These are phyloP conservation scores for Suillus weaverae DNA, from an alignment of 768 basidiomycete genomes.

Conservation along the genomic window DNA sequence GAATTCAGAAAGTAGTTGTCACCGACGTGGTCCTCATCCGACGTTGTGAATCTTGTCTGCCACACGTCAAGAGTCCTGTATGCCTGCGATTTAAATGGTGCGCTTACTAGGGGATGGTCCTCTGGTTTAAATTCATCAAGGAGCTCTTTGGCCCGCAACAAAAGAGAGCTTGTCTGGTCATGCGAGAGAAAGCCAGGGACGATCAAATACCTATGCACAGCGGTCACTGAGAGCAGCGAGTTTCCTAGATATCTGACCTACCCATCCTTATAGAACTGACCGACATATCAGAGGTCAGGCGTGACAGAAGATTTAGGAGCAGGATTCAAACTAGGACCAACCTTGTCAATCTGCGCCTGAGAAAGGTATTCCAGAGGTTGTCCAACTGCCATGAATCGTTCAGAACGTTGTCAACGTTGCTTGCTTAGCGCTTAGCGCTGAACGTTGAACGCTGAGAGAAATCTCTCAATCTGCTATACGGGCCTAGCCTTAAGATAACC, in stretches of 20 bases:
- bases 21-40: constrained; percentile 73
- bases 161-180: constrained; percentile 59
- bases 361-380: constrained; percentile 47
- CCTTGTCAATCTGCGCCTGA: constrained; percentile 59
- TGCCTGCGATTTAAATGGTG: neutral
- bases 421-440: neutral
- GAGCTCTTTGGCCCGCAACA: constrained; percentile 70
- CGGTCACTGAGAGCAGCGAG: neutral
- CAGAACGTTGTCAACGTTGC: neutral
- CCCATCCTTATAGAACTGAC: constrained; percentile 62
- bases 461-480: neutral
- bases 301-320: neutral
- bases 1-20: constrained; percentile 93
- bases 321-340: constrained; percentile 21
- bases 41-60: constrained; percentile 89
- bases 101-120: constrained; percentile 77
- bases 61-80: neutral
- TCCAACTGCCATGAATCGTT: neutral
- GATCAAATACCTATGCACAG: constrained; percentile 66
- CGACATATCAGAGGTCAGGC: neutral
- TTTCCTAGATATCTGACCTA: constrained; percentile 26
- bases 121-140: constrained; percentile 76
- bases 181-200: constrained; percentile 68
- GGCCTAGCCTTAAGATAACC: neutral
- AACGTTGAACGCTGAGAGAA: too few species aligned